Conservation (phyloP, 495 filamentous ascomycete species). For the Melanomma pulvis-pyrius region DNA sequence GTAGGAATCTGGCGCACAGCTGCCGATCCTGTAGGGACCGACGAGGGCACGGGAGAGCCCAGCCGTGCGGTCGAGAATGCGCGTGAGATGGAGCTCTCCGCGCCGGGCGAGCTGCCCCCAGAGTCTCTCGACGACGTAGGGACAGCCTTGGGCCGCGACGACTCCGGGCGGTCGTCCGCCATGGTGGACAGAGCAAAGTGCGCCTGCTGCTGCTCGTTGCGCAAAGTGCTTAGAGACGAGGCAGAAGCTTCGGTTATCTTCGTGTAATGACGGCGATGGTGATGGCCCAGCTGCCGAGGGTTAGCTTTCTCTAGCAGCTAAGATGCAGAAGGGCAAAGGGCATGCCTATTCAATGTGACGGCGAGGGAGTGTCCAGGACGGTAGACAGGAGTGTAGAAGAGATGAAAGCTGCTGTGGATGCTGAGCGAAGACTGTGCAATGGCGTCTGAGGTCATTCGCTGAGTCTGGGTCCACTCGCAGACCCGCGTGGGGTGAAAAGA, state of each 20-base stretch:
- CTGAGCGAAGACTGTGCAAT: conserved; percentile 1
- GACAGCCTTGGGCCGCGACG: conserved; percentile 26
- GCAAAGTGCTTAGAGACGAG: background rate
- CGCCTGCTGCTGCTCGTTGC: background rate
- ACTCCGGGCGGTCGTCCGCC: conserved; percentile 25
- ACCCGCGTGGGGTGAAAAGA: conserved; percentile 4
- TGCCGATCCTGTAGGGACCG: conserved; percentile 20
- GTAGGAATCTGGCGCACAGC: conserved; percentile 40
- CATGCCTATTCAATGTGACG: background rate
- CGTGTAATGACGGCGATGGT: conserved; percentile 13
- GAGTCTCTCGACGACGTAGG: conserved; percentile 28
- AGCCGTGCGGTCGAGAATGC: conserved; percentile 38
- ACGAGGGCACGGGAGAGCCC: conserved; percentile 42
- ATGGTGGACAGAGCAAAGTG: conserved; percentile 6
- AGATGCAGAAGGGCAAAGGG: background rate
- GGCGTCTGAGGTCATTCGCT: conserved; percentile 26
- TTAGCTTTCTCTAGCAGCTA: background rate
- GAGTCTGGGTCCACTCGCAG: background rate
- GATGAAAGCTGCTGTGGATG: background rate
- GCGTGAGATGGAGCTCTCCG: conserved; percentile 33
- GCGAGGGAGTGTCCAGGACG: background rate
- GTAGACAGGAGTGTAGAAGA: background rate
- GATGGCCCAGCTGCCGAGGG: background rate
- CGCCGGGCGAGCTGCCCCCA: conserved; percentile 21
- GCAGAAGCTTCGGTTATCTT: conserved; percentile 20